These are phyloP conservation scores for Friedmanniomyces simplex DNA, from an alignment of 495 filamentous ascomycete genomes.

Conservation along the genomic window DNA sequence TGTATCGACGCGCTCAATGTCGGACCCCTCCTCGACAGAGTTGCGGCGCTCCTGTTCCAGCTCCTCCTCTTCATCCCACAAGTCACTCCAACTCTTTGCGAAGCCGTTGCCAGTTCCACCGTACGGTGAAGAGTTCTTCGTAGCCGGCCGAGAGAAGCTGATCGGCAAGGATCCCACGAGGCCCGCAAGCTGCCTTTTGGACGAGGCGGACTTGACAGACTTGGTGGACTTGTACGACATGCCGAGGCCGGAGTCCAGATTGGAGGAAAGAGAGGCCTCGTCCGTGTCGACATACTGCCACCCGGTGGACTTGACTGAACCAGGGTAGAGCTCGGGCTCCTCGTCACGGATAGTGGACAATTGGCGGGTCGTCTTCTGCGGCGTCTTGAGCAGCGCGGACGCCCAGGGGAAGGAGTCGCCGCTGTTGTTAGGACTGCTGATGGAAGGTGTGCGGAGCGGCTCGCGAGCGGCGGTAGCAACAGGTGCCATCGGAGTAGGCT, in stretches of 20 bases:
- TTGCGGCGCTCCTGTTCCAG: slow-evolving; percentile 41
- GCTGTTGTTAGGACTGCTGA: slow-evolving; percentile 76
- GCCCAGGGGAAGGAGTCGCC: slow-evolving; percentile 91
- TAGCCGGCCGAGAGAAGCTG: slow-evolving; percentile 43
- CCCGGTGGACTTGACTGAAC: slow-evolving; percentile 49
- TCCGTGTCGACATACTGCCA: slow-evolving; percentile 40
- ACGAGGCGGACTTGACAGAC: slow-evolving; percentile 26
- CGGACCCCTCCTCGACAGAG: slow-evolving; percentile 16
- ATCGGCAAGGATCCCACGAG: slow-evolving; percentile 69
- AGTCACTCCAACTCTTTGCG: slow-evolving; percentile 95
- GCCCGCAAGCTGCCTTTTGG: slow-evolving; percentile 27
- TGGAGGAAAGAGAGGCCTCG: slow-evolving; percentile 68
- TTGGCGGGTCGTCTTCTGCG: slow-evolving; percentile 64
- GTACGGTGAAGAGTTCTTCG: slow-evolving; percentile 14
- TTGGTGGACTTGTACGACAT: slow-evolving; percentile 56
- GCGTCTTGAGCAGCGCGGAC: slow-evolving; percentile 72
- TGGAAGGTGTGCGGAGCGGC: slow-evolving; percentile 88
- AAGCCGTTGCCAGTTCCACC: slow-evolving; percentile 51
- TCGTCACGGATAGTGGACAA: slow-evolving; percentile 76
- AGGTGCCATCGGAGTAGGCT: slow-evolving; percentile 58
- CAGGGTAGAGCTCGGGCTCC: slow-evolving; percentile 79
- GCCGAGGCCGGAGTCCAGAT: slow-evolving; percentile 64
- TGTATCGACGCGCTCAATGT: slow-evolving; percentile 25
- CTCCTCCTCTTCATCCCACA: slow-evolving; percentile 86
- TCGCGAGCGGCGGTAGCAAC: slow-evolving; percentile 76